Evolutionary conservation across 2,329 filamentous ascomycete species (phyloP).

Genomic region (Ceratocystis variospora): DNA sequence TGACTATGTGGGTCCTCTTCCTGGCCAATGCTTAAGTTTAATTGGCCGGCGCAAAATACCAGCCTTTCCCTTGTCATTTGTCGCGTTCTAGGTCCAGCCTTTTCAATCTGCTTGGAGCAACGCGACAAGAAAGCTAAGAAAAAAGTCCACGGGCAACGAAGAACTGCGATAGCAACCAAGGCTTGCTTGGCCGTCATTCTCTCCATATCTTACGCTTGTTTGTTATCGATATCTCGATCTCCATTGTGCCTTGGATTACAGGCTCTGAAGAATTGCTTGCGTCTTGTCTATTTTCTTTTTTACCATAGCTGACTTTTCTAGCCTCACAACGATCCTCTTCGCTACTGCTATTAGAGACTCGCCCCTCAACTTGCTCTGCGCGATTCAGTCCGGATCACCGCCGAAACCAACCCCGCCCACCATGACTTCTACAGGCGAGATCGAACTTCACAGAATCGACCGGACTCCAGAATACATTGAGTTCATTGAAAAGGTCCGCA

Average conservation of each 20-base stretch:
- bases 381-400: not conserved
- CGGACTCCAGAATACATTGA: slow-evolving; percentile 59
- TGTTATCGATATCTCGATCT: not conserved
- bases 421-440: slow-evolving; percentile 29
- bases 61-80: slow-evolving; percentile 17
- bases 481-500: slow-evolving; percentile 59
- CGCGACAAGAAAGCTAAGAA: slow-evolving; percentile 11
- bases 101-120: slow-evolving; percentile 10
- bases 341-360: not conserved
- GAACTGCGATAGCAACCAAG: not conserved
- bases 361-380: not conserved
- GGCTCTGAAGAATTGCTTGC: not conserved
- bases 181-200: not conserved
- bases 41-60: slow-evolving; percentile 17
- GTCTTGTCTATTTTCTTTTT: not conserved
- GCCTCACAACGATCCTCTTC: not conserved
- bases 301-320: not conserved
- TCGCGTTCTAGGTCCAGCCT: slow-evolving; percentile 17
- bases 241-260: not conserved
- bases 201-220: not conserved
- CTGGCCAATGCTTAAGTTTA: slow-evolving; percentile 4
- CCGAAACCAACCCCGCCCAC: slow-evolving; percentile 16
- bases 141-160: not conserved
- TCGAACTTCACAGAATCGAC: slow-evolving; percentile 37
- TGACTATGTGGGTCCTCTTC: not conserved